These are phyloP conservation scores for Botrytis byssoidea DNA, from an alignment of 2,329 filamentous ascomycete genomes.

Conservation along the genomic window DNA sequence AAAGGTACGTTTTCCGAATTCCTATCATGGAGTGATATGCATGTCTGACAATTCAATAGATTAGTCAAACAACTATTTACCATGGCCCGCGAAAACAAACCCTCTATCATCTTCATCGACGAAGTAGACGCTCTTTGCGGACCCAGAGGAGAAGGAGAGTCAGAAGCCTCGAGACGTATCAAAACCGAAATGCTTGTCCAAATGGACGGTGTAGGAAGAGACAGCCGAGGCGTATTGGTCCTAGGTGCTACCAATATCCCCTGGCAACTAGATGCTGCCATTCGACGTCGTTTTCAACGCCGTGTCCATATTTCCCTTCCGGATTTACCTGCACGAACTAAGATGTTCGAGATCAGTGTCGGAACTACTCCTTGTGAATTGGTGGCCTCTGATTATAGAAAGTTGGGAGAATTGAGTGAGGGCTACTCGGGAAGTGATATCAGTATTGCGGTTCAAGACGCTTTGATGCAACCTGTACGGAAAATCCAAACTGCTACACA, in stretches of 20 bases:
- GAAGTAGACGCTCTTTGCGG: constrained; percentile 97
- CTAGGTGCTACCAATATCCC: constrained; percentile 97
- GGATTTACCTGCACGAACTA: constrained; percentile 80
- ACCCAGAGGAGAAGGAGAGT: constrained; percentile 89
- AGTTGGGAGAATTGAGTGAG: constrained; percentile 78
- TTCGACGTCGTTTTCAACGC: constrained; percentile 91
- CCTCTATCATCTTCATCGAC: constrained; percentile 98
- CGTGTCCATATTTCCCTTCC: constrained; percentile 94
- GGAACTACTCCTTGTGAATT: constrained; percentile 88
- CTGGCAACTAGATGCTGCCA: constrained; percentile 96
- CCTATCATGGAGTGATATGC: no score
- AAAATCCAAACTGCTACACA: constrained; percentile 98
- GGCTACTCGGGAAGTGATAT: constrained; percentile 98
- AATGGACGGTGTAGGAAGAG: constrained; percentile 98
- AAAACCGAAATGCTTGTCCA: constrained; percentile 98
- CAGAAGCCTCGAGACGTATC: constrained; percentile 93
- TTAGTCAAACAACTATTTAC: constrained; percentile 95
- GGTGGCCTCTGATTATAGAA: constrained; percentile 72
- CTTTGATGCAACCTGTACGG: constrained; percentile 93
- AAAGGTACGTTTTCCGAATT: constrained; percentile 61
- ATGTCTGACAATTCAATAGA: constrained; percentile 26
- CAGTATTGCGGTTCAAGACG: constrained; percentile 89
- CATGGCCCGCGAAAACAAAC: constrained; percentile 97
- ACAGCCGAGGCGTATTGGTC: constrained; percentile 89
- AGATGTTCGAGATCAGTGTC: constrained; percentile 81